A percentile compares a stretch with the other conserved stretches of the same genome.
Conservation (phyloP, 2,329 filamentous ascomycete genomes). For the Colletotrichum truncatum region DNA sequence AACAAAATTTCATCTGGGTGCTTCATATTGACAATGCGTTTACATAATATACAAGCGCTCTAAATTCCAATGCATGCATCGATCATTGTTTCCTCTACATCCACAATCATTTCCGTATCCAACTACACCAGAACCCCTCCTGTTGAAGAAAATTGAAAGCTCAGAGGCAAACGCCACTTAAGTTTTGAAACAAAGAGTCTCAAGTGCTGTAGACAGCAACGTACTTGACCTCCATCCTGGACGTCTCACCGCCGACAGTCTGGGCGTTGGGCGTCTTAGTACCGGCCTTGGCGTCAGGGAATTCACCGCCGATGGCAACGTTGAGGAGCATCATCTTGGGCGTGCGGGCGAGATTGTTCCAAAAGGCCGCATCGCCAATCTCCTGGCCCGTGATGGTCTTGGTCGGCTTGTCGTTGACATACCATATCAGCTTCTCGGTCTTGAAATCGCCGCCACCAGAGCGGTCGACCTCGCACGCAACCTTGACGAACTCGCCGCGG, state of each 20-base stretch:
- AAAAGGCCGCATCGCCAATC: conserved; percentile 38
- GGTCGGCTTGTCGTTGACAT: conserved; percentile 40
- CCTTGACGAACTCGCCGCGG: conserved; percentile 43
- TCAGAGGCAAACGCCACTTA: background rate
- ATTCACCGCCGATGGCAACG: conserved; percentile 49
- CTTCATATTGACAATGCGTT: too few relatives aligned
- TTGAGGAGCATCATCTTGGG: conserved; percentile 48
- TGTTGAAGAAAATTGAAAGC: background rate
- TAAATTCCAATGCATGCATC: too few relatives aligned
- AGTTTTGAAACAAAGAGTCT: too few relatives aligned
- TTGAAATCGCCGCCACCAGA: conserved; percentile 33
- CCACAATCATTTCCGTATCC: background rate
- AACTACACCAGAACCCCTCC: background rate
- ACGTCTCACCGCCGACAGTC: conserved; percentile 42
- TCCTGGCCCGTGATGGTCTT: conserved; percentile 39
- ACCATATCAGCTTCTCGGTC: conserved; percentile 45
- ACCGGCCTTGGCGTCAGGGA: conserved; percentile 45
- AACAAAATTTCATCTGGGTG: too few relatives aligned
- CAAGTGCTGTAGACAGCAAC: conserved; percentile 44
- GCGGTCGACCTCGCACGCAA: conserved; percentile 45
- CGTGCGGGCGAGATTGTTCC: conserved; percentile 40
- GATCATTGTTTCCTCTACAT: too few relatives aligned
- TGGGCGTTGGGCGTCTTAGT: conserved; percentile 41
- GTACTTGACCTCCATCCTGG: conserved; percentile 49
- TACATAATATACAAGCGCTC: too few relatives aligned